Evolutionary conservation across 129 eudicot species (phyloP).

Genomic region (Flaveria robusta): DNA sequence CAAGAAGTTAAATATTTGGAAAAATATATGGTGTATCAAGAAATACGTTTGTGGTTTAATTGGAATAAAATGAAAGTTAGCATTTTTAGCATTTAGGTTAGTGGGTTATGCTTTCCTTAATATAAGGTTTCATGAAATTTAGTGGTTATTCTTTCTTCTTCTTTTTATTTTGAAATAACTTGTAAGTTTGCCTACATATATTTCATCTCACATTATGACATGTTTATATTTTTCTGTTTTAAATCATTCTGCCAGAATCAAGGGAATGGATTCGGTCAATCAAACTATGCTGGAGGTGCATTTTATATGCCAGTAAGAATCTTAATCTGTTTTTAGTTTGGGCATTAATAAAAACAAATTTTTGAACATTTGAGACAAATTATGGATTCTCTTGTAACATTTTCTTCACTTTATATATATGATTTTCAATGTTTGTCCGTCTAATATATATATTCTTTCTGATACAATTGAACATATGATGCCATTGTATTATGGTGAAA

Average conservation of each 20-base stretch:
- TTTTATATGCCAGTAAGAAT: slow-evolving; percentile 84
- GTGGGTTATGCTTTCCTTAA: not conserved
- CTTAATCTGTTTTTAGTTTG: not conserved
- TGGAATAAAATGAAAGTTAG: not conserved
- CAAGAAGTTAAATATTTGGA: not conserved
- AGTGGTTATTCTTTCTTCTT: not conserved
- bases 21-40: not conserved
- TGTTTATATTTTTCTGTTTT: slow-evolving; percentile 24
- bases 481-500: not conserved
- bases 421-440: not conserved
- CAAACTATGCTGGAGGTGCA: slow-evolving; percentile 71
- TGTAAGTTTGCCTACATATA: not conserved
- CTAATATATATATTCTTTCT: not conserved
- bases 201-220: not conserved
- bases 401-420: not conserved
- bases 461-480: not conserved
- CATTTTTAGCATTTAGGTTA: not conserved
- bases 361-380: not conserved
- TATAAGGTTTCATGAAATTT: not conserved
- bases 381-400: not conserved
- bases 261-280: slow-evolving; percentile 52
- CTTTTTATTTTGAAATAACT: not conserved
- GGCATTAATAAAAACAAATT: not conserved
- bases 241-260: slow-evolving; percentile 47
- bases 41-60: not conserved